Evolutionary conservation across 164 flowering plant genomes (phyloP).

Genomic region (Liquidambar formosana): DNA sequence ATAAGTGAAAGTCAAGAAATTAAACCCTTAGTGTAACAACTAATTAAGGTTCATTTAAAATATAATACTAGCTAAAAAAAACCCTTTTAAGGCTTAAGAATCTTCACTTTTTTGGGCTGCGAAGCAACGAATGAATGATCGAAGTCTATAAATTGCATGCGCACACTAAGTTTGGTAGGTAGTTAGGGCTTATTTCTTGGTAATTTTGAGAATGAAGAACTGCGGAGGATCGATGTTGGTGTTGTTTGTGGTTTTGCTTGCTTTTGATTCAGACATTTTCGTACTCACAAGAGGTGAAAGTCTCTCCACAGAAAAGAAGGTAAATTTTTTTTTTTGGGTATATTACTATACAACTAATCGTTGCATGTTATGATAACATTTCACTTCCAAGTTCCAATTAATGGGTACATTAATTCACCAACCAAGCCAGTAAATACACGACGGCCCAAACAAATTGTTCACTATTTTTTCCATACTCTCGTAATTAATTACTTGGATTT

Average conservation of each 20-base stretch:
- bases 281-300: constrained; percentile 7
- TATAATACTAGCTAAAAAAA: background rate
- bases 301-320: constrained; percentile 11
- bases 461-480: no score
- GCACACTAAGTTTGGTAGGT: no score
- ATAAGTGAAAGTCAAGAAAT: constrained; percentile 15
- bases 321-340: no score
- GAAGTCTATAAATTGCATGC: constrained; percentile 4
- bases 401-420: no score
- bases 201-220: background rate
- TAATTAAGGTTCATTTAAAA: no score
- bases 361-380: no score
- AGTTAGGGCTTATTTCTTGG: background rate
- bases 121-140: constrained; percentile 18
- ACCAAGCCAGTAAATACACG: no score
- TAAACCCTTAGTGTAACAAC: no score
- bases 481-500: background rate
- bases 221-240: background rate
- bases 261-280: background rate
- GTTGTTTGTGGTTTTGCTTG: constrained; percentile 12
- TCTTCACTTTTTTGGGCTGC: background rate
- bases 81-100: background rate
- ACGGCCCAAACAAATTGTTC: no score
- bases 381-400: no score
- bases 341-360: no score